Conservation (phyloP, 2,329 filamentous ascomycete species). For the Ascochyta clinopodiicola region DNA sequence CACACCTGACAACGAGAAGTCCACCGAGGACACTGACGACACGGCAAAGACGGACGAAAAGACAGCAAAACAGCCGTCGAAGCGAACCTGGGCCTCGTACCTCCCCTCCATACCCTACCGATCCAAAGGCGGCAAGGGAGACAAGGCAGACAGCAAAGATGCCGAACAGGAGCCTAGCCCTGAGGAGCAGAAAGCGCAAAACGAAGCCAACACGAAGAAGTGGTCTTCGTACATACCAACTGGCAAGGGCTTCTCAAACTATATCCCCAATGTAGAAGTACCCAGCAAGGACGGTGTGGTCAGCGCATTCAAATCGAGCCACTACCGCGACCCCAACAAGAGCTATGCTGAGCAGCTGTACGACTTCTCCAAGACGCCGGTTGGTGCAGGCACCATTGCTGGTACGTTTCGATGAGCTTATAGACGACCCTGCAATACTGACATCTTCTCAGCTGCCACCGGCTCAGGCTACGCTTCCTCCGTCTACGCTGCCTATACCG, state of each 20-base stretch:
- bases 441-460: constrained; percentile 46
- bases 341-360: constrained; percentile 58
- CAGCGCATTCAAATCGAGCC: constrained; percentile 54
- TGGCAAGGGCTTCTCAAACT: constrained; percentile 56
- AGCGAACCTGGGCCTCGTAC: constrained; percentile 49
- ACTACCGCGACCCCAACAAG: constrained; percentile 56
- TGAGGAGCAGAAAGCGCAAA: constrained; percentile 40
- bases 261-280: constrained; percentile 51
- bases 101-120: constrained; percentile 49
- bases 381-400: constrained; percentile 55
- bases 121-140: constrained; percentile 30
- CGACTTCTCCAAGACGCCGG: constrained; percentile 59
- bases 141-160: constrained; percentile 26
- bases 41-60: constrained; percentile 26
- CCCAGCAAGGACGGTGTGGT: constrained; percentile 50
- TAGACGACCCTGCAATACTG: not conserved
- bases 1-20: constrained; percentile 30
- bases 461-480: constrained; percentile 57
- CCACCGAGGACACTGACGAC: constrained; percentile 15
- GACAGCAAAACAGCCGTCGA: constrained; percentile 27
- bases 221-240: constrained; percentile 58
- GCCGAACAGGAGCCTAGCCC: constrained; percentile 30
- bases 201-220: constrained; percentile 47
- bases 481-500: constrained; percentile 57
- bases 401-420: constrained; percentile 32